Base-by-base conservation (phyloP, 2,329 filamentous ascomycete species). In the Clarireedia homoeocarpa region DNA sequence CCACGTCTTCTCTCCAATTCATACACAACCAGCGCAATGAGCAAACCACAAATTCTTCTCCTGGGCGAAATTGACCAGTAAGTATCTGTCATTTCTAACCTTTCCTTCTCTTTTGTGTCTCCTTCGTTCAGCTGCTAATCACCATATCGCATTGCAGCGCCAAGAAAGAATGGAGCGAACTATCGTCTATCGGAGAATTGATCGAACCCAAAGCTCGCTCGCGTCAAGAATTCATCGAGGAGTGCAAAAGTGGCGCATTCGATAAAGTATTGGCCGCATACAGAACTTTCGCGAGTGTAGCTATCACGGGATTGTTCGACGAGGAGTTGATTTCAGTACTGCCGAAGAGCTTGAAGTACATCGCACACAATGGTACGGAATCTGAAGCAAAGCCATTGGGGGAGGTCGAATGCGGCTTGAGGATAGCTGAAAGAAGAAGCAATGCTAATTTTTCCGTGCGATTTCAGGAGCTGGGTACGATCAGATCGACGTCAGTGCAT, bases 381-480 rank as follows among this genome's bases (percentile, higher is more conserved):
- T 42, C 20, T 14, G n/a, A 34, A 34, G 30, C 30, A 34, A 12
- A 12, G 30, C 30, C 12, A 9, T 34, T 20, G 20, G 30, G 12
- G 30, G 30, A 12, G 3, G 10, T 12, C 1, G 9, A 12, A 34
- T 34, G 10, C 30, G 30, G 30, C 10, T 34, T 34, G 10, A 12
- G 30, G 10, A 12, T 12, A 15, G 48, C 36, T 51, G 20, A n/a
- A 53, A 45, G 39, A 20, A 7, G 39, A 42, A 6, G 9, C 3
- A 14, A 15, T 17, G 10, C 4, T 17, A 30, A 45, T 42, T 34
- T 54, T 54, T 39, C 48, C 39, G 27, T 23, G 6, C 40, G 23
- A 14, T 34, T 20, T 44, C 58, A 87, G 85, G 88, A 59, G 88
- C 90, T 55, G 91, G 91, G 39, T 95, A 95, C 72, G 90, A 95